Conservation (phyloP, 441 rosid species). For the Rhodomyrtus psidioides region DNA sequence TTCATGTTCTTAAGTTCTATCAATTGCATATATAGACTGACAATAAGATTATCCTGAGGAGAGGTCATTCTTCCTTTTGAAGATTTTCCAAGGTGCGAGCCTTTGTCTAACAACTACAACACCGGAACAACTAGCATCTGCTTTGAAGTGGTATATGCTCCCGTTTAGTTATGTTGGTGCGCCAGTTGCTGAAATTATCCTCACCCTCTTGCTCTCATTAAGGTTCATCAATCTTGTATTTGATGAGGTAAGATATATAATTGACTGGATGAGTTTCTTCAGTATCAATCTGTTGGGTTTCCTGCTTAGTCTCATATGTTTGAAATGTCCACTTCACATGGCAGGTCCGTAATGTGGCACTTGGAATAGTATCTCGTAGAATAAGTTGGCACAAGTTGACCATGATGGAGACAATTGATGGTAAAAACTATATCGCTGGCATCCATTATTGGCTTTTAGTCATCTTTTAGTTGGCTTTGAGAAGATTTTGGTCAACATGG, state of each 20-base stretch:
- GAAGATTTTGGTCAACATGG: not conserved
- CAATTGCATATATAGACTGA: not conserved
- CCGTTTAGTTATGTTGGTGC: conserved; percentile 67
- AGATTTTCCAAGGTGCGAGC: conserved; percentile 94
- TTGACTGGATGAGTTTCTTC: not conserved
- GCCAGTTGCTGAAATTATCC: conserved; percentile 82
- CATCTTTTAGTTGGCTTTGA: not conserved
- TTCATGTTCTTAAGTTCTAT: not conserved
- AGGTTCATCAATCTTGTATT: conserved; percentile 86
- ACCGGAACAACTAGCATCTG: conserved; percentile 86
- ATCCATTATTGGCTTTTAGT: not conserved
- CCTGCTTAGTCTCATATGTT: not conserved
- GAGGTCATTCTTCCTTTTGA: conserved; percentile 9
- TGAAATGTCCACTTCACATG: not conserved
- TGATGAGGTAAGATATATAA: conserved; percentile 78
- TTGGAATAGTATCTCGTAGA: conserved; percentile 89
- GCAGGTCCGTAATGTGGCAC: conserved; percentile 78
- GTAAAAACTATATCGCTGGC: conserved; percentile 27
- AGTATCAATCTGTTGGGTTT: not conserved
- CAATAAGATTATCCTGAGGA: conserved; percentile 13
- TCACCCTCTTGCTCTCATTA: conserved; percentile 84
- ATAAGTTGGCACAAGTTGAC: conserved; percentile 83
- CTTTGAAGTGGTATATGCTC: conserved; percentile 78
- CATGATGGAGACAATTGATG: conserved; percentile 65
- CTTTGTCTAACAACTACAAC: conserved; percentile 90